Base-by-base conservation (phyloP, 164 flowering plant genomes). In the Pachysandra terminalis region DNA sequence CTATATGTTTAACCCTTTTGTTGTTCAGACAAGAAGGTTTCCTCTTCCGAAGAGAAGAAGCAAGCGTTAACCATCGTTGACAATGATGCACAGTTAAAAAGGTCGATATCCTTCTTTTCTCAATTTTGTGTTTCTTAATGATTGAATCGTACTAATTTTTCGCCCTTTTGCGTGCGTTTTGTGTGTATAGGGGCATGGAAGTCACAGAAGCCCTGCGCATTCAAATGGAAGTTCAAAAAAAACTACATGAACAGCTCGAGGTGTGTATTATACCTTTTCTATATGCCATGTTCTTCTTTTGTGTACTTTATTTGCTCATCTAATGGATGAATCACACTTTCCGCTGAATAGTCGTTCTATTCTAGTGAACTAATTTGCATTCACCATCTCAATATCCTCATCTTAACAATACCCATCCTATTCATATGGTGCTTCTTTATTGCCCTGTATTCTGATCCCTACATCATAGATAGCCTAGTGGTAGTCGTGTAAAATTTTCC, bases 171-270 rank as follows among this genome's bases (percentile, higher is more conserved):
- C 48, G 13, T 68, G 59, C 27, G 9, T 12, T 2, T n/a, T 23
- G n/a, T 23, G 60, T 59, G 21, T 51, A 19, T 56, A 85, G 88
- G 80, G 69, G 63, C 74, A 48, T 68, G 37, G 79, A 84, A 65
- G 64, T 85, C 37, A 73, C 84, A 3, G 89, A 83, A 64, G 84
- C 86, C 68, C 69, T 85, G 23, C 82, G 84, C 40, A 70, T 85
- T 79, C 89, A 83, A 73, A 77, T 85, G 75, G 86, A 85, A 75
- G 85, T 85, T 59, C 89, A 85, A 68, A 85, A 80, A 73, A 86
- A 87, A 66, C 80, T 87, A 65, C 91, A 85, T 65, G 89, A 87
- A 71, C 89, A 87, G 68, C 87, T 87, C 56, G 91, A 87, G 91
- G 86, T 85, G 65, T 59, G 63, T n/a, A n/a, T n/a, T n/a, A n/a